Conservation (phyloP, 805 yeast genomes). For the Nakazawaea holstii region DNA sequence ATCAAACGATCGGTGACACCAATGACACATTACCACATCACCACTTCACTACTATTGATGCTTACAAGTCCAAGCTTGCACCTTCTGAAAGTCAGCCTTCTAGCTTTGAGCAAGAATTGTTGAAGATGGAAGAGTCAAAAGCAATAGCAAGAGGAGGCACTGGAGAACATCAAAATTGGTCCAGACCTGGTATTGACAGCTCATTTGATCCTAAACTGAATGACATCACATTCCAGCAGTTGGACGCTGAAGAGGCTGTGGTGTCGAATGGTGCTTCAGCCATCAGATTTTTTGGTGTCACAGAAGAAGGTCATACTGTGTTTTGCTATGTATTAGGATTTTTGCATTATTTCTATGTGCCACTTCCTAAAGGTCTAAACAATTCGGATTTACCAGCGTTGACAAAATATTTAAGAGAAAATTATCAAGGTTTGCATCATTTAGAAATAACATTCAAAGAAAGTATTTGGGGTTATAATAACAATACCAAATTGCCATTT, state of each 20-base stretch:
- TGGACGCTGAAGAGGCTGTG: conserved; percentile 86
- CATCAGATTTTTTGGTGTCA: conserved; percentile 89
- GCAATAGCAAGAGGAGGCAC: conserved; percentile 15
- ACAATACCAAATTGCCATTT: conserved; percentile 72
- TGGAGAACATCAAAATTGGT: conserved; percentile 31
- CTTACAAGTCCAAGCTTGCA: conserved; percentile 16
- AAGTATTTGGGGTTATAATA: conserved; percentile 90
- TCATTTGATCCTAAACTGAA: conserved; percentile 40
- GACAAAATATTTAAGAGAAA: conserved; percentile 36
- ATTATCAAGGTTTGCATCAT: conserved; percentile 54
- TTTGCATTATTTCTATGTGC: conserved; percentile 84
- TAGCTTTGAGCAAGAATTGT: conserved; percentile 47
- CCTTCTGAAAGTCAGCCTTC: conserved; percentile 31
- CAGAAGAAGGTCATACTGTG: conserved; percentile 81
- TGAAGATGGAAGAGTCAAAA: conserved; percentile 25
- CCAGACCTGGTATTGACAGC: conserved; percentile 48
- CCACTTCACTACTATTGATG: conserved; percentile 10
- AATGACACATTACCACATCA: conserved; percentile 4
- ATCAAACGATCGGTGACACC: conserved; percentile 17
- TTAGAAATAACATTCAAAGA: conserved; percentile 70
- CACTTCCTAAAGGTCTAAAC: conserved; percentile 77
- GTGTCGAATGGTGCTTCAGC: conserved; percentile 47
- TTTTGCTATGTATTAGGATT: conserved; percentile 88
- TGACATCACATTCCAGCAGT: conserved; percentile 78
- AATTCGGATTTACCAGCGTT: conserved; percentile 47